phyloP scores from a whole-genome alignment of 2,329 filamentous ascomycete species.

The Alternaria burnsii region DNA sequence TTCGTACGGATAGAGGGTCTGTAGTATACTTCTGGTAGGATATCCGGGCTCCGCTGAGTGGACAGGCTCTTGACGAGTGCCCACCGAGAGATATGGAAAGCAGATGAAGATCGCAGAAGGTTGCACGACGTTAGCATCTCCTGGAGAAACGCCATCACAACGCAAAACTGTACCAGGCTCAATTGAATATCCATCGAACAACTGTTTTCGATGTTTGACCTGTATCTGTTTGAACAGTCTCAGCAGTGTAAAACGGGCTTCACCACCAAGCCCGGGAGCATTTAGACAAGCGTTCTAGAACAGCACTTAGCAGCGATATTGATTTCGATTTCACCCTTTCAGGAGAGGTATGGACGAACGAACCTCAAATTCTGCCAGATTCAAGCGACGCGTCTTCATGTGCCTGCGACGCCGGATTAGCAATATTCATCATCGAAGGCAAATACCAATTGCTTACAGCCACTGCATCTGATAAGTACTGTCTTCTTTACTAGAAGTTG shows the following conservation, averaged over 20 bases:
- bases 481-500: neutral
- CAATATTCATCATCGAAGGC: neutral
- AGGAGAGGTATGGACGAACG: neutral
- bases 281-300: conserved; percentile 11
- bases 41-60: conserved; percentile 8
- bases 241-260: conserved; percentile 7
- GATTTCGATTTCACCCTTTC: too few relatives aligned
- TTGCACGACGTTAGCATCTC: neutral
- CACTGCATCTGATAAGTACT: conserved; percentile 6
- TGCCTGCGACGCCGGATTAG: neutral
- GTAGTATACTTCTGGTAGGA: conserved; percentile 24
- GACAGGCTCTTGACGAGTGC: neutral
- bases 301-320: neutral
- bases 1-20: conserved; percentile 33
- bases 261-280: conserved; percentile 6
- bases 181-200: conserved; percentile 13
- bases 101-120: conserved; percentile 12
- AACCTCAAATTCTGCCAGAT: conserved; percentile 12
- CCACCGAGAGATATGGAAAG: conserved; percentile 15
- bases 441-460: conserved; percentile 4
- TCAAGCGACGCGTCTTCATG: conserved; percentile 5
- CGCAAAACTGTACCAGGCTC: conserved; percentile 22
- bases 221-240: conserved; percentile 7
- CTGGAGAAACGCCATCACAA: conserved; percentile 10
- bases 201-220: neutral